These are phyloP conservation scores for Wallacemonas sp. DNA, from an alignment of 208 protist species.

Conservation along the genomic window DNA sequence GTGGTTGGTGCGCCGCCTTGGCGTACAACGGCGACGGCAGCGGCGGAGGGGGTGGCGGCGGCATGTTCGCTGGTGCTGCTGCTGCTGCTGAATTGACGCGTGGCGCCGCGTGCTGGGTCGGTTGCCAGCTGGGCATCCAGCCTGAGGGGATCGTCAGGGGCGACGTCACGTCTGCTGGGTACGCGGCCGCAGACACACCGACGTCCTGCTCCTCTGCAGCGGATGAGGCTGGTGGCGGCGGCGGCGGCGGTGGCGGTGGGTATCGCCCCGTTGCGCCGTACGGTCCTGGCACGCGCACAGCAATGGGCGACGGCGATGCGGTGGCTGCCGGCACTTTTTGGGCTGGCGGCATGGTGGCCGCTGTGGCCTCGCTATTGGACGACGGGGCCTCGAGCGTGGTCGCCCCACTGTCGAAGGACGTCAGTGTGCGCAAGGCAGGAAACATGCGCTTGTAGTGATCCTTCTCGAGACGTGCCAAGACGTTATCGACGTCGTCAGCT, in stretches of 20 bases:
- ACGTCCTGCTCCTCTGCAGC: neutral
- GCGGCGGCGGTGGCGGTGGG: slow-evolving; percentile 5
- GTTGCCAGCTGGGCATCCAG: neutral
- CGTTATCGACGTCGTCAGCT: slow-evolving; percentile 64
- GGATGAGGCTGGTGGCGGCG: neutral
- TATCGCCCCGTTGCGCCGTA: too few species aligned
- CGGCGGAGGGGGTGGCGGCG: slow-evolving; percentile 19
- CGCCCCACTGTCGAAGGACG: slow-evolving; percentile 28
- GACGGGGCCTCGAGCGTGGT: neutral
- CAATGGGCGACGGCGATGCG: too few species aligned
- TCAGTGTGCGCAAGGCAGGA: slow-evolving; percentile 39
- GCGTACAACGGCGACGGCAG: neutral
- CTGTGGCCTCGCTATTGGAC: neutral
- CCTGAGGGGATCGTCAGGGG: neutral
- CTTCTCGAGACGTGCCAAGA: slow-evolving; percentile 64
- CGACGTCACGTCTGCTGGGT: neutral
- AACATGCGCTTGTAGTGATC: slow-evolving; percentile 44
- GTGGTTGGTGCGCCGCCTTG: neutral
- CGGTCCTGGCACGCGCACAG: too few species aligned
- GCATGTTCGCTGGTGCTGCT: slow-evolving; percentile 10
- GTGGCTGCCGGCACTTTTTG: too few species aligned
- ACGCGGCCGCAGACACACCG: neutral
- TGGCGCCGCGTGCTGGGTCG: too few species aligned
- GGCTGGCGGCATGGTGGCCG: too few species aligned
- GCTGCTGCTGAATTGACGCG: too few species aligned